Percentiles rank a stretch among this genome's conserved stretches.
Evolutionary conservation across 164 flowering plant species (phyloP).

Genomic region (Stephania yunnanensis): DNA sequence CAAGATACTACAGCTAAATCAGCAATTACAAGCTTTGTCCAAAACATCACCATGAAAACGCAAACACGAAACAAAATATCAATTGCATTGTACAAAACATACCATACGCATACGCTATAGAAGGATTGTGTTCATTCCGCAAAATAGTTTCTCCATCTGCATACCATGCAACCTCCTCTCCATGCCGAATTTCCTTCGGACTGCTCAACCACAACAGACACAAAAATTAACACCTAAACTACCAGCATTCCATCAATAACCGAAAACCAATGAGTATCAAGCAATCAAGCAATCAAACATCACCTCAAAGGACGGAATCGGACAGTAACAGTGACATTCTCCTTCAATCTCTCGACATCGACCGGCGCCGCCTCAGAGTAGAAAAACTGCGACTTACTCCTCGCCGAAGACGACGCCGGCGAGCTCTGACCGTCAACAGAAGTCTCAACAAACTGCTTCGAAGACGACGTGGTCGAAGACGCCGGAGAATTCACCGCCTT

Average conservation of each 20-base stretch:
- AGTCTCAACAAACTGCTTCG: conserved; percentile 47
- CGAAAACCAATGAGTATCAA: not conserved
- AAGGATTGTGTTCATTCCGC: conserved; percentile 73
- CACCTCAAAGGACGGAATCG: conserved; percentile 97
- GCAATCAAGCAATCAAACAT: not conserved
- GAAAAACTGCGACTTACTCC: conserved; percentile 46
- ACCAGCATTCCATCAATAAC: not conserved
- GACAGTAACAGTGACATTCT: conserved; percentile 91
- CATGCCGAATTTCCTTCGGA: conserved; percentile 90
- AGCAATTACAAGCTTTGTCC: not conserved
- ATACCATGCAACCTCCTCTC: conserved; percentile 97
- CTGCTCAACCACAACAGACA: conserved; percentile 30
- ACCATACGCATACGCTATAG: conserved; percentile 95
- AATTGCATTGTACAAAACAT: conserved; percentile 15
- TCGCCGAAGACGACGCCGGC: conserved; percentile 56
- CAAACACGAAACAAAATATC: not conserved
- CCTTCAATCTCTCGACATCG: conserved; percentile 53
- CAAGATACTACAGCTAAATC: not conserved
- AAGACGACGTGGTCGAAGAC: conserved; percentile 59
- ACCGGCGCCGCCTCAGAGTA: conserved; percentile 42
- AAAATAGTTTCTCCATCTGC: conserved; percentile 95
- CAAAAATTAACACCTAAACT: conserved; percentile 2
- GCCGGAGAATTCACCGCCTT: conserved; percentile 48
- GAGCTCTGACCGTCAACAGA: conserved; percentile 55
- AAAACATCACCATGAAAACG: not conserved